These are phyloP conservation scores for Elaeis oleifera DNA, from an alignment of 202 grass and related monocot genomes.

Conservation along the genomic window DNA sequence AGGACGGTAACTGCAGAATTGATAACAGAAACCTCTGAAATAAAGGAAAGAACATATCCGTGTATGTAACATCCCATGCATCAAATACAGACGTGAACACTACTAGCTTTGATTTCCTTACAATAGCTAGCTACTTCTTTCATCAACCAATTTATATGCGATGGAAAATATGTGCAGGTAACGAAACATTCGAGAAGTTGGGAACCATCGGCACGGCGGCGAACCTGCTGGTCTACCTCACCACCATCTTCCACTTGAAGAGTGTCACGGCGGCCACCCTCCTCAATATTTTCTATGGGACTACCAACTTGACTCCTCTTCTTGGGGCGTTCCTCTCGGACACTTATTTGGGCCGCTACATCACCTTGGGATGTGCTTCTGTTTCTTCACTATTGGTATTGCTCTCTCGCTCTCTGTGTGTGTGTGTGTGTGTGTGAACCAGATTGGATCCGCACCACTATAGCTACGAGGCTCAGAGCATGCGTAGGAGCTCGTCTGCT, in stretches of 20 bases:
- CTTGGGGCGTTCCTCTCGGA: constrained; percentile 93
- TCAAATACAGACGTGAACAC: not conserved
- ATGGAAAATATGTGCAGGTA: constrained; percentile 34
- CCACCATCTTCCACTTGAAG: constrained; percentile 74
- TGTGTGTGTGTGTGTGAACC: no score
- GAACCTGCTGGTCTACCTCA: constrained; percentile 91
- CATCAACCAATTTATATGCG: no score
- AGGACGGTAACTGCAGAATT: no score
- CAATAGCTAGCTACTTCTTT: no score
- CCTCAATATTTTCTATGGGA: constrained; percentile 67
- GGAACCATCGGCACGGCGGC: constrained; percentile 68
- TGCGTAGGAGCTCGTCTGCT: no score
- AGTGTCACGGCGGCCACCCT: constrained; percentile 56
- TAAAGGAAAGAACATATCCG: no score
- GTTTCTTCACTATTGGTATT: constrained; percentile 62
- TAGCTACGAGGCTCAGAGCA: no score
- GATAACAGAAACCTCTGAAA: no score
- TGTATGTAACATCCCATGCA: no score
- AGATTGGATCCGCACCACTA: no score
- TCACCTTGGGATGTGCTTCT: constrained; percentile 63
- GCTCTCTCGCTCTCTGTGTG: not conserved
- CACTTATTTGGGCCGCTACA: constrained; percentile 72
- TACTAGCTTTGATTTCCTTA: no score
- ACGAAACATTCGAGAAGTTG: constrained; percentile 94
- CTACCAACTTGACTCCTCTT: constrained; percentile 70